Evolutionary conservation across 2,329 filamentous ascomycete genomes (phyloP).

Genomic region (Beauveria australis): DNA sequence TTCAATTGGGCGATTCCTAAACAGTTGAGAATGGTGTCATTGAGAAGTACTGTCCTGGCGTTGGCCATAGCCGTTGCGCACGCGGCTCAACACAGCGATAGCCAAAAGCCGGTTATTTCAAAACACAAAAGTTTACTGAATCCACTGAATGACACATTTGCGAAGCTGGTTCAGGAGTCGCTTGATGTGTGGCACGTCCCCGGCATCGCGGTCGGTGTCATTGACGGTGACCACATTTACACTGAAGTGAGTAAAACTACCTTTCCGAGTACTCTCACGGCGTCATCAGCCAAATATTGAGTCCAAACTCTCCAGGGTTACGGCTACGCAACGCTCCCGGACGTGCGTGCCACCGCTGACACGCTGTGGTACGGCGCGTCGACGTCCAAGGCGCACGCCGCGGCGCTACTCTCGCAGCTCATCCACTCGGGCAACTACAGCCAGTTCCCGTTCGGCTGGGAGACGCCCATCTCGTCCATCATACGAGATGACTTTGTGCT

Average conservation of each 20-base stretch:
- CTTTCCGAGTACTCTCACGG: not conserved
- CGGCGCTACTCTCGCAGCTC: conserved; percentile 40
- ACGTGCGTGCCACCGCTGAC: conserved; percentile 32
- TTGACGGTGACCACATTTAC: conserved; percentile 35
- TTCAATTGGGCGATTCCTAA: not conserved
- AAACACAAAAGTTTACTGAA: not conserved
- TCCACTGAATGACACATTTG: conserved; percentile 13
- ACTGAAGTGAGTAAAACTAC: conserved; percentile 24
- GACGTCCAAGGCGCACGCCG: conserved; percentile 47
- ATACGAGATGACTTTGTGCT: conserved; percentile 46
- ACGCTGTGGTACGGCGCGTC: conserved; percentile 49
- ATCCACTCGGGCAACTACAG: conserved; percentile 34
- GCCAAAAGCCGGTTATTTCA: conserved; percentile 3
- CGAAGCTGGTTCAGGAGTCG: conserved; percentile 6
- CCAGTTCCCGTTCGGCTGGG: conserved; percentile 31
- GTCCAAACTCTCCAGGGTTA: conserved; percentile 17
- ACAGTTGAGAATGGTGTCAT: not conserved
- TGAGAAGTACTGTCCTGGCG: not conserved
- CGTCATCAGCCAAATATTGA: no score
- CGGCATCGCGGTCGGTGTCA: conserved; percentile 38
- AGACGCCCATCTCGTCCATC: conserved; percentile 36
- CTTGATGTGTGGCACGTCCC: conserved; percentile 36
- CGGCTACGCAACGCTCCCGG: conserved; percentile 23
- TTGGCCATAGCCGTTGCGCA: not conserved
- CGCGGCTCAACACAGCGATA: not conserved